Base-by-base conservation (phyloP, 192 early-diverging fungal species). In the Coemansia sp. region DNA sequence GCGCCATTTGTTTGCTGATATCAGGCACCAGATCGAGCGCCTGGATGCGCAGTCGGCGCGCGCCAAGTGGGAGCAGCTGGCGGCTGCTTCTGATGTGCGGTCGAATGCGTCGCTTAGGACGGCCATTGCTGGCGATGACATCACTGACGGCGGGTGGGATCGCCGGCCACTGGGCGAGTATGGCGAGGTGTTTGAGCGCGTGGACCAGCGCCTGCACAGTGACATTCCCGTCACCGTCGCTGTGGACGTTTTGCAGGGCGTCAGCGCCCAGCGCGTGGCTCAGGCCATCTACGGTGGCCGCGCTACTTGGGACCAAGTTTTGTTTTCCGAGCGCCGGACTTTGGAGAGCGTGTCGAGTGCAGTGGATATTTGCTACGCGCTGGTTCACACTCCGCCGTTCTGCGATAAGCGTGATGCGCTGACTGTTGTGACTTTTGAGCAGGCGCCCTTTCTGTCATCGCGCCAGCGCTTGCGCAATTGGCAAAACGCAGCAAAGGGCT, bases 401-500 rank as follows among this genome's bases (percentile, higher is more conserved):
- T 72, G 67, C 57, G 70, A 45, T 23, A 23, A 21, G 25, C 72
- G 79, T 31, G 79, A 82, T 34, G 70, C 70, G 26, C 70, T 82
- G 62, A 73, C 69, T 0, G 79, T 82, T 23, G 36, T 47, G 1
- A 37, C 55, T 0, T 25, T 35, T 16, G 63, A 69, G 64, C 59
- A 55, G 38, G 69, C 41, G 21, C 39, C 73, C 31, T 74, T 65
- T 43, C 28, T 73, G 59, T 68, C 76, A 0, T 35, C 64, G 14
- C 76, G 76, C 9, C 67, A 66, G 72, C 71, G 72, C 4, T 42
- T 79, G 68, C 66, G 64, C 61, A 70, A 66, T 59, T 79, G 71
- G 76, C 61, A 60, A n/a, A n/a, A n/a, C n/a, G 64, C 64, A 34
- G 48, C 36, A 37, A 56, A n/a, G 18, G 68, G 23, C 7, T 43